phyloP scores from a whole-genome alignment of 2,329 filamentous ascomycete species.

The Cryphonectria nitschkei region DNA sequence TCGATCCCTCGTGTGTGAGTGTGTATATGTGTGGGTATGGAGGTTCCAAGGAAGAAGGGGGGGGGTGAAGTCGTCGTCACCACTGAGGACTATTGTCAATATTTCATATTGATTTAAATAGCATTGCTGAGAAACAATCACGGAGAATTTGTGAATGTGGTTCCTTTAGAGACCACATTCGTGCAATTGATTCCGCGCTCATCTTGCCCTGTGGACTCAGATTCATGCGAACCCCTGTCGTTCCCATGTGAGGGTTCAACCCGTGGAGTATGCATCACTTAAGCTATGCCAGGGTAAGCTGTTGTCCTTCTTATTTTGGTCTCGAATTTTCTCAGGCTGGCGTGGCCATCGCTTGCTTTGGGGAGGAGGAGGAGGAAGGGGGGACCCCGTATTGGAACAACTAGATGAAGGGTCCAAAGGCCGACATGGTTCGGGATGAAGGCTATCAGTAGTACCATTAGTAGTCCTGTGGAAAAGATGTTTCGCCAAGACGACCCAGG shows the following conservation, averaged over 20 bases:
- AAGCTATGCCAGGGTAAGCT: background rate
- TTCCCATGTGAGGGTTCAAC: slow-evolving; percentile 13
- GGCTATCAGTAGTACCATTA: background rate
- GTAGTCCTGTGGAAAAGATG: background rate
- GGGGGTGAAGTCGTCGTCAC: slow-evolving; percentile 21
- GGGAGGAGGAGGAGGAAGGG: background rate
- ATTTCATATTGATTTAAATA: slow-evolving; percentile 20
- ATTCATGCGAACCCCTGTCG: slow-evolving; percentile 29
- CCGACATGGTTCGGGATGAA: slow-evolving; percentile 3
- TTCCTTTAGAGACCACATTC: slow-evolving; percentile 7
- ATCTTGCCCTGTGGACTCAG: slow-evolving; percentile 27
- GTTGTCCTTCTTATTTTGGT: background rate
- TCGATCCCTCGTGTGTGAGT: background rate
- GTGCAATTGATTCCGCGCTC: slow-evolving; percentile 22
- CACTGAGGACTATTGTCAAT: slow-evolving; percentile 25
- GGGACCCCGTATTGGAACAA: background rate
- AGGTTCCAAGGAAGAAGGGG: background rate
- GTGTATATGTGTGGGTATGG: background rate
- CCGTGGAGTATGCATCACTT: slow-evolving; percentile 3
- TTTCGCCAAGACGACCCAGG: background rate
- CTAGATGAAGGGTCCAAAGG: background rate
- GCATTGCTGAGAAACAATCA: slow-evolving; percentile 12
- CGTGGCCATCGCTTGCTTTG: background rate
- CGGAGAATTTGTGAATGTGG: slow-evolving; percentile 6
- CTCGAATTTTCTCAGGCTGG: background rate